phyloP scores from a whole-genome alignment of 768 basidiomycete species.

The Rossbeevera mucosa region DNA sequence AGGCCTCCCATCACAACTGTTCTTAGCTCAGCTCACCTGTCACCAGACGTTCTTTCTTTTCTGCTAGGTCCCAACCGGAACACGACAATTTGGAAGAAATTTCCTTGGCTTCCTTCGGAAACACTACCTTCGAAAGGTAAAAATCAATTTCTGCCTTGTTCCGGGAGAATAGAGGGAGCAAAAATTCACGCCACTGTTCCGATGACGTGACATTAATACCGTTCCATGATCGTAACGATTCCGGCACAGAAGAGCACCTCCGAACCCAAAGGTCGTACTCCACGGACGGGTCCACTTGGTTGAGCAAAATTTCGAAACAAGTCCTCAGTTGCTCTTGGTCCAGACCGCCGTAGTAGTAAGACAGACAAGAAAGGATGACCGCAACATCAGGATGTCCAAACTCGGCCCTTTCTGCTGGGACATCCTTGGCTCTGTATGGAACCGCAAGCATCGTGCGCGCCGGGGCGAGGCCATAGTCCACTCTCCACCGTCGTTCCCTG shows the following conservation, averaged over 20 bases:
- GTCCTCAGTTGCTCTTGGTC: slow-evolving; percentile 21
- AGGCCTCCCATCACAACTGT: neutral
- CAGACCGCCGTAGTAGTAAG: slow-evolving; percentile 36
- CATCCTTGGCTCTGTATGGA: slow-evolving; percentile 37
- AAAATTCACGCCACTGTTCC: slow-evolving; percentile 15
- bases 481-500: slow-evolving; percentile 35
- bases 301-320: slow-evolving; percentile 27
- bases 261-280: slow-evolving; percentile 34
- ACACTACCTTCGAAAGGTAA: slow-evolving; percentile 34
- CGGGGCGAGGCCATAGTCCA: slow-evolving; percentile 35
- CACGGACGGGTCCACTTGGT: slow-evolving; percentile 27
- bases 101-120: slow-evolving; percentile 35
- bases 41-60: slow-evolving; percentile 13
- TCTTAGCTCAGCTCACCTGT: slow-evolving; percentile 14
- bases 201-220: slow-evolving; percentile 30
- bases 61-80: slow-evolving; percentile 36
- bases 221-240: slow-evolving; percentile 5
- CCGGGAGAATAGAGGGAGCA: slow-evolving; percentile 26
- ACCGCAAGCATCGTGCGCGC: slow-evolving; percentile 34
- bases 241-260: slow-evolving; percentile 16
- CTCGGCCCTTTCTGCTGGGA: slow-evolving; percentile 35
- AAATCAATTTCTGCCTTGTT: slow-evolving; percentile 34
- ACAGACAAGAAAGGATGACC: slow-evolving; percentile 34
- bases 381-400: slow-evolving; percentile 37
- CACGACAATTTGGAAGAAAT: slow-evolving; percentile 32